Percentiles rank a stretch among this genome's conserved stretches.
phyloP scores from a whole-genome alignment of 1,139 yeast species.

The Diutina sp. region DNA sequence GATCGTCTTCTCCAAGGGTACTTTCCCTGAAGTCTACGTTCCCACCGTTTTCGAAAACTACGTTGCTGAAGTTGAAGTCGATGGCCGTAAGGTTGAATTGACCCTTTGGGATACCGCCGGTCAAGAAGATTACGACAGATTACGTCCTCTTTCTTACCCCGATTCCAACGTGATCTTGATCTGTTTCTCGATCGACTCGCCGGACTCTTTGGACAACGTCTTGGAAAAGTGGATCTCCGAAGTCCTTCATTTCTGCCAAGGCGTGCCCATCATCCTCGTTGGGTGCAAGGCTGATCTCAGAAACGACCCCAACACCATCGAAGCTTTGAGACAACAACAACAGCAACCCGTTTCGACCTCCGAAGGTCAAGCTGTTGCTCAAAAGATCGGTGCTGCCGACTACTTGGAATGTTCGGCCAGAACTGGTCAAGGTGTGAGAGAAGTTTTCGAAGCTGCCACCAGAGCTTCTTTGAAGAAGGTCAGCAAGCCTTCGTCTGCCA shows the following conservation, averaged over 20 bases:
- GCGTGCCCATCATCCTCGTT: slow-evolving; percentile 86
- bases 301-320: slow-evolving; percentile 67
- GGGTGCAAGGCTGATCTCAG: slow-evolving; percentile 90
- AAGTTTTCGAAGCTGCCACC: slow-evolving; percentile 86
- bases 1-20: slow-evolving; percentile 85
- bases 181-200: slow-evolving; percentile 85
- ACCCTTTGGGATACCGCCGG: slow-evolving; percentile 99
- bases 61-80: slow-evolving; percentile 88
- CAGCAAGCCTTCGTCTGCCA: slow-evolving; percentile 37
- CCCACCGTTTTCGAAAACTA: slow-evolving; percentile 95
- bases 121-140: slow-evolving; percentile 92
- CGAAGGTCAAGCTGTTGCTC: slow-evolving; percentile 80
- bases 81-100: slow-evolving; percentile 87
- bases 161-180: slow-evolving; percentile 86
- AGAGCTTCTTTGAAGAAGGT: slow-evolving; percentile 68
- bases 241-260: slow-evolving; percentile 88
- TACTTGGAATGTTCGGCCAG: slow-evolving; percentile 92
- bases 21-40: slow-evolving; percentile 91
- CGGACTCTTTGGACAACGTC: slow-evolving; percentile 86
- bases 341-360: slow-evolving; percentile 65
- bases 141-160: slow-evolving; percentile 88
- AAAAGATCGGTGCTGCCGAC: slow-evolving; percentile 74
- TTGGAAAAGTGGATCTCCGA: slow-evolving; percentile 94
- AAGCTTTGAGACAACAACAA: slow-evolving; percentile 52
- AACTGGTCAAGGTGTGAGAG: slow-evolving; percentile 83